Evolutionary conservation across 2,329 filamentous ascomycete species (phyloP).

Genomic region (Epicoccum sorghinum): DNA sequence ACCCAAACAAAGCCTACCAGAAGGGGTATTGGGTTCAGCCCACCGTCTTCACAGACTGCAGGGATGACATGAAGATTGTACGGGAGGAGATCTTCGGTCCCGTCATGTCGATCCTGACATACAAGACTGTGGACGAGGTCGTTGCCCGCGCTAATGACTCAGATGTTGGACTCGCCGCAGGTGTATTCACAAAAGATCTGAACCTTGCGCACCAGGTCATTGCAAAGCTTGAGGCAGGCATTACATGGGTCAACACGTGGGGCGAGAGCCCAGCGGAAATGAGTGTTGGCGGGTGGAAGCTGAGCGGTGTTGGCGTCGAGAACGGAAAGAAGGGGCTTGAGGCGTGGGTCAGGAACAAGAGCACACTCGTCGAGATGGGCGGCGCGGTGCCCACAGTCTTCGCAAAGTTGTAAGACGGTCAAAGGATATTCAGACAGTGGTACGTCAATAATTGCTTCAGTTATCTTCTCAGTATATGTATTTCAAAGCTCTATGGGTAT

Average conservation of each 20-base stretch:
- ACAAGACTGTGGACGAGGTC: constrained; percentile 72
- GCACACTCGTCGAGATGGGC: constrained; percentile 82
- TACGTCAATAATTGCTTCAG: not conserved
- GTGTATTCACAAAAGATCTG: constrained; percentile 79
- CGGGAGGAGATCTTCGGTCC: constrained; percentile 88
- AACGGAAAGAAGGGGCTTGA: constrained; percentile 81
- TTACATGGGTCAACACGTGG: constrained; percentile 94
- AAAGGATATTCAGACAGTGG: not conserved
- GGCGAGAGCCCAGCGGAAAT: constrained; percentile 92
- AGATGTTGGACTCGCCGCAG: constrained; percentile 78
- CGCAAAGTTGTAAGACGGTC: constrained; percentile 33
- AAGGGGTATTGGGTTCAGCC: constrained; percentile 84
- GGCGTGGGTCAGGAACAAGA: constrained; percentile 86
- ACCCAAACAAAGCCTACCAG: constrained; percentile 50
- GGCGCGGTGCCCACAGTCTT: constrained; percentile 75
- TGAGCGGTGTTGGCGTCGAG: constrained; percentile 85
- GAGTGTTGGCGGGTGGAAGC: constrained; percentile 91
- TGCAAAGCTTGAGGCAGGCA: constrained; percentile 76
- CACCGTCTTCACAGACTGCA: constrained; percentile 86
- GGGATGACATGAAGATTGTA: constrained; percentile 78
- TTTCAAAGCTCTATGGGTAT: constrained; percentile 6
- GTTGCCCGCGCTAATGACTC: constrained; percentile 77
- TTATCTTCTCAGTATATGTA: not conserved
- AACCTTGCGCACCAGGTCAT: constrained; percentile 75
- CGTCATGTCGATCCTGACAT: constrained; percentile 80